Percentiles rank a stretch among this genome's conserved stretches.
Conservation (phyloP, 352 stramenopile species). For the Pythium dissimile region DNA sequence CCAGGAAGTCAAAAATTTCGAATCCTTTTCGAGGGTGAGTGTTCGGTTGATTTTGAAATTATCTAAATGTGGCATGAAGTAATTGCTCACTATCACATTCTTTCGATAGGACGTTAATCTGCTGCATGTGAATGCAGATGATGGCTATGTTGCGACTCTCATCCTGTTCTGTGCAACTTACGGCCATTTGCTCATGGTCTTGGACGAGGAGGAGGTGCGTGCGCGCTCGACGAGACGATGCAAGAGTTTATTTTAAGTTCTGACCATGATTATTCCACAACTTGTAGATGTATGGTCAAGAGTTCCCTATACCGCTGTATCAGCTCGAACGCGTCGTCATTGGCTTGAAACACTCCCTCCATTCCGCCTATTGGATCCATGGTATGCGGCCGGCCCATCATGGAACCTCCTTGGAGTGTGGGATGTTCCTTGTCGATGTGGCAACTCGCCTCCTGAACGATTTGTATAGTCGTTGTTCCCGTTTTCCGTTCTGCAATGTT, state of each 20-base stretch:
- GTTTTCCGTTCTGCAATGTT: conserved; percentile 68
- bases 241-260: too few species aligned
- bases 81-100: conserved; percentile 9
- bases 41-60: not conserved
- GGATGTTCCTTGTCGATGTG: conserved; percentile 51
- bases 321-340: conserved; percentile 62
- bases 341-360: conserved; percentile 52
- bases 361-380: conserved; percentile 51
- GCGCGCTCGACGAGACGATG: too few species aligned
- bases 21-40: conserved; percentile 46
- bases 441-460: conserved; percentile 54
- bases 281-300: conserved; percentile 63
- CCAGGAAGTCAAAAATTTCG: conserved; percentile 51
- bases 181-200: conserved; percentile 56
- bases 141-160: conserved; percentile 47
- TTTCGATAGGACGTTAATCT: conserved; percentile 39
- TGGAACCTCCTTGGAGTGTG: conserved; percentile 28
- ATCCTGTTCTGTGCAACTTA: conserved; percentile 58
- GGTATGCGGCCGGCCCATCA: conserved; percentile 29
- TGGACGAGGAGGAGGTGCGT: conserved; percentile 69
- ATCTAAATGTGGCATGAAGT: too few species aligned
- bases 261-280: not conserved
- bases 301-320: conserved; percentile 60
- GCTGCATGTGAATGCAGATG: conserved; percentile 31
- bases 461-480: conserved; percentile 69